Evolutionary conservation across 225 moss, liverwort and hornwort genomes (phyloP).

Genomic region (Rhytidiadelphus loreus): DNA sequence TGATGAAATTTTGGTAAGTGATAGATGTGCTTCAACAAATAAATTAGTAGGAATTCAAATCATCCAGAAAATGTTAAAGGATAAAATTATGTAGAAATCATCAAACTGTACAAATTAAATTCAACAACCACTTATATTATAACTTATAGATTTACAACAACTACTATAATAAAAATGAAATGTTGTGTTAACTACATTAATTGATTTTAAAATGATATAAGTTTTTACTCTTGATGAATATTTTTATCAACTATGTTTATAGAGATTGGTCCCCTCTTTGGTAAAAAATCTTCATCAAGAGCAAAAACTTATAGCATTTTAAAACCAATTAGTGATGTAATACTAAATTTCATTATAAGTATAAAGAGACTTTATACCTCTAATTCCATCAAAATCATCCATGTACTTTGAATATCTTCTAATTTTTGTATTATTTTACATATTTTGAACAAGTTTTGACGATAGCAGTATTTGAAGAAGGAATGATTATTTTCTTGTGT

Average conservation of each 20-base stretch:
- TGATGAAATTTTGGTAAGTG: neutral
- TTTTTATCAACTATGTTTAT: neutral
- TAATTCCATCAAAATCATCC: neutral
- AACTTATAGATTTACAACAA: neutral
- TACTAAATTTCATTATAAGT: neutral
- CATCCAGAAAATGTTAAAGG: neutral
- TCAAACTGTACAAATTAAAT: neutral
- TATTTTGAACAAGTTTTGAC: neutral
- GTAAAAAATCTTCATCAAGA: neutral
- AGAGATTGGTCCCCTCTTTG: neutral
- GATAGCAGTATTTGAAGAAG: neutral
- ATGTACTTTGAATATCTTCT: neutral
- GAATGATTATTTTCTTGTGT: neutral
- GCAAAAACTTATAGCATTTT: neutral
- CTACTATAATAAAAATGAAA: neutral
- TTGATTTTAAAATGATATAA: neutral
- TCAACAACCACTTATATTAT: neutral
- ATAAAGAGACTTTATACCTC: fast-evolving
- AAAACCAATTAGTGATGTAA: neutral
- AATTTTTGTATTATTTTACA: neutral
- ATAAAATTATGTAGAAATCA: neutral
- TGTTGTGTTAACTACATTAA: neutral
- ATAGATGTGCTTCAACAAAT: neutral
- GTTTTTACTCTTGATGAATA: neutral
- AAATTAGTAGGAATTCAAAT: neutral